Evolutionary conservation across 2,329 filamentous ascomycete species (phyloP).

Genomic region (Colletotrichum tamarilloi): DNA sequence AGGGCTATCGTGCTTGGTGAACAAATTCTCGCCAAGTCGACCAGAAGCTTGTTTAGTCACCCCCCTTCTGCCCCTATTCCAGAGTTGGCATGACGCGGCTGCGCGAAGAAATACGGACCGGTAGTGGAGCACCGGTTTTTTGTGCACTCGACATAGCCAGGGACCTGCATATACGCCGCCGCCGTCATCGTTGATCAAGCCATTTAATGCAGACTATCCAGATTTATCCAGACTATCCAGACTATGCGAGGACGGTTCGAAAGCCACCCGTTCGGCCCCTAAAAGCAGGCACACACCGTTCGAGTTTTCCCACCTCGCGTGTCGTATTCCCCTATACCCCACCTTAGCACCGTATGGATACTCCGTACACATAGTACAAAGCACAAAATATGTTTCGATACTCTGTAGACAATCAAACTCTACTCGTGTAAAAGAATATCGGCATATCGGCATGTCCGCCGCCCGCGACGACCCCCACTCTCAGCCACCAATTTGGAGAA

Average conservation of each 20-base stretch:
- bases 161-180: not conserved
- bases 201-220: not conserved
- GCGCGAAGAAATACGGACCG: conserved; percentile 18
- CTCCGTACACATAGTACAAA: too few species aligned
- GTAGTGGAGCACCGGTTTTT: conserved; percentile 5
- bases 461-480: conserved; percentile 6
- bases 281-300: conserved; percentile 3
- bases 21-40: conserved; percentile 7
- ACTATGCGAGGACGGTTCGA: not conserved
- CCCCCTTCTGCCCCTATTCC: conserved; percentile 14
- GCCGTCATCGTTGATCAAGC: not conserved
- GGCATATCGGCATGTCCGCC: conserved; percentile 21
- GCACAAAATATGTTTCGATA: not conserved
- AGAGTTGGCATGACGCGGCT: conserved; percentile 24
- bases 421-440: conserved; percentile 19
- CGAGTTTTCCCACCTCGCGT: not conserved
- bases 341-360: not conserved
- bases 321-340: not conserved
- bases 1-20: conserved; percentile 5
- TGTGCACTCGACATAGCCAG: conserved; percentile 17
- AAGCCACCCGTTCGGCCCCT: not conserved
- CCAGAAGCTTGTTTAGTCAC: conserved; percentile 27
- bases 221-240: not conserved
- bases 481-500: conserved; percentile 1
- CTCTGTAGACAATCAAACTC: not conserved